These are phyloP conservation scores for Ascomycota sp. DNA, from an alignment of 2,329 filamentous ascomycete genomes.

Conservation along the genomic window DNA sequence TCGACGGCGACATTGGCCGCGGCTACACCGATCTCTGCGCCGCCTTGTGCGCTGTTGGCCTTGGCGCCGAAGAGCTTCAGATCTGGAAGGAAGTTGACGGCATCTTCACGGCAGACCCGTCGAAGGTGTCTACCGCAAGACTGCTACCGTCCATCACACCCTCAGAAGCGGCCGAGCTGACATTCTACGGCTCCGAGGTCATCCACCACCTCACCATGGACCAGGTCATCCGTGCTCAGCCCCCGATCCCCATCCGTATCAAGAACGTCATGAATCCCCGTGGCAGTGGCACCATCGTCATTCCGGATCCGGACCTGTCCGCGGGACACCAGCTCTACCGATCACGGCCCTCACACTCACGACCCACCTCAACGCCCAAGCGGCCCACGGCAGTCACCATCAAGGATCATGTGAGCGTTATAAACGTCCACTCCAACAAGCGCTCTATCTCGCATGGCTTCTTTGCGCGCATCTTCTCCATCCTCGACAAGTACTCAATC, in stretches of 20 bases:
- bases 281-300: constrained; percentile 59
- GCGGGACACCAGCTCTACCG: constrained; percentile 37
- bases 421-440: constrained; percentile 97
- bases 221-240: constrained; percentile 65
- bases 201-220: constrained; percentile 99
- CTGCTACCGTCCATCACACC: constrained; percentile 80
- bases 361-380: constrained; percentile 36
- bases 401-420: constrained; percentile 89
- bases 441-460: constrained; percentile 91
- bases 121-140: constrained; percentile 82
- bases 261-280: constrained; percentile 82
- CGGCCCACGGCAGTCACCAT: constrained; percentile 82
- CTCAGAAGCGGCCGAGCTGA: constrained; percentile 85
- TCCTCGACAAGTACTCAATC: constrained; percentile 67
- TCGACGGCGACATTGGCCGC: constrained; percentile 74
- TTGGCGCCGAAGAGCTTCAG: constrained; percentile 76
- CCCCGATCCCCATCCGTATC: constrained; percentile 68
- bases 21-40: constrained; percentile 96
- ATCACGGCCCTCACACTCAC: constrained; percentile 19
- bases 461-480: constrained; percentile 81
- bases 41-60: constrained; percentile 71
- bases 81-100: constrained; percentile 99
- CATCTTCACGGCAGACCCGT: constrained; percentile 68
- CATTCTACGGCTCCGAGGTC: constrained; percentile 85
- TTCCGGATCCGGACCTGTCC: constrained; percentile 46